Percentiles rank a stretch among this genome's conserved stretches.
Conservation (phyloP, 352 stramenopile genomes). For the Phytophthora sojae region DNA sequence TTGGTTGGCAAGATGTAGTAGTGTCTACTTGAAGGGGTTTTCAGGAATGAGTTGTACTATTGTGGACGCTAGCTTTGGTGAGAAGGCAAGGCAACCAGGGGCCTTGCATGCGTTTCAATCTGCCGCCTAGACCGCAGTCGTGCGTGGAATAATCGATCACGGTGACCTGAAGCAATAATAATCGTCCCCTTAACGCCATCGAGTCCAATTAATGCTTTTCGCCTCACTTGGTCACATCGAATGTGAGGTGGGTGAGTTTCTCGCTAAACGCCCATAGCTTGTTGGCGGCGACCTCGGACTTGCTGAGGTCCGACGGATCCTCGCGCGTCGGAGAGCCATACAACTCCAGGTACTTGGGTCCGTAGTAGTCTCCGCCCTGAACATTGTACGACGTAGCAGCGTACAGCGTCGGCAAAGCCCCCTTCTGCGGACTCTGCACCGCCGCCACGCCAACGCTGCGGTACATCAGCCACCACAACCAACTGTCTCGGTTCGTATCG, state of each 20-base stretch:
- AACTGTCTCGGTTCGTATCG: conserved; percentile 39
- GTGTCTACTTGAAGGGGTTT: too few relatives aligned
- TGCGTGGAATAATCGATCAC: too few relatives aligned
- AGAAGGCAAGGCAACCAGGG: too few relatives aligned
- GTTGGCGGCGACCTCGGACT: background rate
- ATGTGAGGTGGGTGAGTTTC: background rate
- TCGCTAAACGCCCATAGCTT: conserved; percentile 7
- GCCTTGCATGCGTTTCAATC: too few relatives aligned
- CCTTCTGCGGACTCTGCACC: background rate
- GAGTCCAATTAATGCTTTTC: too few relatives aligned
- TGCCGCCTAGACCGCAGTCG: too few relatives aligned
- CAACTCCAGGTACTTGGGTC: conserved; percentile 23
- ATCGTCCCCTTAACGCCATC: too few relatives aligned
- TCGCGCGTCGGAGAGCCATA: conserved; percentile 26
- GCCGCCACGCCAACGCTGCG: background rate
- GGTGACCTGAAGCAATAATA: too few relatives aligned
- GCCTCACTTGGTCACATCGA: background rate
- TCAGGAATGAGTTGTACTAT: too few relatives aligned
- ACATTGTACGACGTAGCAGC: conserved; percentile 20
- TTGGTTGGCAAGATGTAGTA: too few relatives aligned
- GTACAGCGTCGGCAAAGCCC: background rate
- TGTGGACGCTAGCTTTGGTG: too few relatives aligned
- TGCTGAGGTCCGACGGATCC: background rate
- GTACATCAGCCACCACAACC: conserved; percentile 10
- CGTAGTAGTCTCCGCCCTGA: conserved; percentile 11